Evolutionary conservation across 257 asterid species (phyloP).

Genomic region (Plantago elongata): DNA sequence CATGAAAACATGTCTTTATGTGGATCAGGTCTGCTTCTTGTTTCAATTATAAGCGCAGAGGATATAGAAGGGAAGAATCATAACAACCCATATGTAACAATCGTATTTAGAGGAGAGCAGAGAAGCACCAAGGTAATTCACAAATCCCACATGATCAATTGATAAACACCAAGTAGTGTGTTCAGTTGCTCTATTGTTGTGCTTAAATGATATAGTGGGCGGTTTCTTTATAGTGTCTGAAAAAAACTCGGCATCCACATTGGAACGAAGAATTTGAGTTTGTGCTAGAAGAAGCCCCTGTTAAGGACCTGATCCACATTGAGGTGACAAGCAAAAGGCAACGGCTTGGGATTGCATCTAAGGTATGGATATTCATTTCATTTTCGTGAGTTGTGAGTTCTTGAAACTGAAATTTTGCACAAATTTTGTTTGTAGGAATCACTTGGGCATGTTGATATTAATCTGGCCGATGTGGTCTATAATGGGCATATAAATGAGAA

Average conservation of each 20-base stretch:
- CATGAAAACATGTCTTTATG: constrained; percentile 28
- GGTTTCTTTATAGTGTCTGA: constrained; percentile 34
- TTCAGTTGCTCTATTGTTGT: too few species aligned
- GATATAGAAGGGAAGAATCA: constrained; percentile 66
- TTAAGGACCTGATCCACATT: constrained; percentile 48
- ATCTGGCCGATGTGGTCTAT: constrained; percentile 55
- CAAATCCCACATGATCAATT: neutral
- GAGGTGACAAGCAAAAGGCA: constrained; percentile 60
- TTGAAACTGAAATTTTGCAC: neutral
- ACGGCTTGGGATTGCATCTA: constrained; percentile 38
- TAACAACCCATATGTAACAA: constrained; percentile 49
- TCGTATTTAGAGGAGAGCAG: constrained; percentile 60
- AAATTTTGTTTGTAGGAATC: constrained; percentile 39
- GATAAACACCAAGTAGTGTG: too few species aligned
- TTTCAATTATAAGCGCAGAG: constrained; percentile 47
- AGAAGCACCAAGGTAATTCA: constrained; percentile 59
- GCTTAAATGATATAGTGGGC: constrained; percentile 1
- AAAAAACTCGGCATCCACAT: constrained; percentile 53
- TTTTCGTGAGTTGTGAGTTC: neutral
- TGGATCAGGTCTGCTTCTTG: constrained; percentile 65
- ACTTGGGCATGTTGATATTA: constrained; percentile 68
- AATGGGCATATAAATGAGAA: constrained; percentile 69
- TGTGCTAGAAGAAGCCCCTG: constrained; percentile 69
- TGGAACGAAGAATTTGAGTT: constrained; percentile 87
- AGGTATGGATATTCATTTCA: constrained; percentile 36